Base-by-base conservation (phyloP, 2,329 filamentous ascomycete species). In the Scopulariopsis brevicaulis region DNA sequence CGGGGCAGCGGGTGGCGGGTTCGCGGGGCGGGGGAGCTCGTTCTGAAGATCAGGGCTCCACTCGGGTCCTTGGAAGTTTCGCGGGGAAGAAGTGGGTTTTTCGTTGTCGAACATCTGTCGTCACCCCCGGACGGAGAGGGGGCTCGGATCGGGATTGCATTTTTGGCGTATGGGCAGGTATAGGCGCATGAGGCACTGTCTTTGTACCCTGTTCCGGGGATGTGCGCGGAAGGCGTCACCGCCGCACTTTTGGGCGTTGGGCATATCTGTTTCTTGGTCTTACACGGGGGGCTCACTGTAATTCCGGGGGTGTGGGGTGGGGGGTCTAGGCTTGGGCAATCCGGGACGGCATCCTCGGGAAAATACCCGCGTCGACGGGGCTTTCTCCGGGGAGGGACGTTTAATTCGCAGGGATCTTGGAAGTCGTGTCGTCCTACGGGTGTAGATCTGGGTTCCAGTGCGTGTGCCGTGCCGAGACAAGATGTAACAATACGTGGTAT, bases 1-100 rank as follows among this genome's bases (percentile, higher is more conserved):
- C 14, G 68, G 69, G 35, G 66, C 60, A 18, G 67, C 66, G 34
- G 66, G 67, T 18, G 65, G 62, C 51, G 59, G 65, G 32, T 61
- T 67, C 22, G 62, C 65, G 24, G 66, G 64, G 59, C 72, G 67
- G 60, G 73, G 73, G 50, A 76, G 74, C 62, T 79, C 77, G 22
- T 66, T 57, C 32, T 57, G 34, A 53, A n/a, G 12, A 7, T 20
- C 20, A 15, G 4, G 12, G 12, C 18, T 18, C 37, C 12, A 18
- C 37, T 4, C 18, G 34, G 7, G 37, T 40, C 12, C 18, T 40
- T 40, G 12, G 37, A 40, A 14, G 18, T 14, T 37, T 40, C 18
- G 37, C 12, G 18, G 18, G 37, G 37, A 40, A 18, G 37, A 18
- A 6, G 18, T 14, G 37, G 37, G 37, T 15, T 32, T 32, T 32